Evolutionary conservation across 1,284 basidiomycete genomes (phyloP), one percentile per base, ranked within the genome.

Genomic region (Ceratobasidium sp.): DNA sequence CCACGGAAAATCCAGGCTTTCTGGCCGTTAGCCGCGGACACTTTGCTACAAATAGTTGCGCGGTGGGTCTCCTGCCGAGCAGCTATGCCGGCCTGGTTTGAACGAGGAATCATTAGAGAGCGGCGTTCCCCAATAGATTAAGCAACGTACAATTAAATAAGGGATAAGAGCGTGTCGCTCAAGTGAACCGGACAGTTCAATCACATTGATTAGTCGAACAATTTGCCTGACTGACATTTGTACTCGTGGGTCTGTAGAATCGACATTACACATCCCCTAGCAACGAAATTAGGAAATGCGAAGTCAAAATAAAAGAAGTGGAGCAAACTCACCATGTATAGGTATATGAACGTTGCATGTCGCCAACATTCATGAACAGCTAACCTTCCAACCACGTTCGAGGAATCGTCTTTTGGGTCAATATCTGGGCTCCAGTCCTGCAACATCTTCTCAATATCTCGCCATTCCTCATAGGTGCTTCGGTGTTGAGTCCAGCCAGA

Each of bases 341-440:
- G 30, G 26, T 59, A 59, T 59, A 59, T 59, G 2, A 59, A 32
- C 18, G 38, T 38, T 21, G 21, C 57, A 26, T 59, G 38, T 18
- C 61, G 61, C 47, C 61, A 63, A 18, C 44, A 18, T 50, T 63
- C 61, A 9, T 63, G 44, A 38, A 50, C 23, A n/a, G 61, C 46
- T 13, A 63, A 35, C 14, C 61, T 49, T 13, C 46, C 30, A 6
- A 63, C 21, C 7, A 50, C 28, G 6, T 63, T 32, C 4, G 47
- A 63, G 23, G 61, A 30, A 11, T 63, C 46, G 26, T 50, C 61
- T 7, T 23, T n/a, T 9, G 35, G 46, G 14, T 38, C 46, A 26
- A 63, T 18, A 14, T 16, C 3, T 1, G 61, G 46, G 13, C 16
- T 41, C 61, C 61, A 47, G 18, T n/a, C 7, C 46, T 49, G 21